Conservation (phyloP, 768 basidiomycete species). For the Strobilomyces dryophilus region DNA sequence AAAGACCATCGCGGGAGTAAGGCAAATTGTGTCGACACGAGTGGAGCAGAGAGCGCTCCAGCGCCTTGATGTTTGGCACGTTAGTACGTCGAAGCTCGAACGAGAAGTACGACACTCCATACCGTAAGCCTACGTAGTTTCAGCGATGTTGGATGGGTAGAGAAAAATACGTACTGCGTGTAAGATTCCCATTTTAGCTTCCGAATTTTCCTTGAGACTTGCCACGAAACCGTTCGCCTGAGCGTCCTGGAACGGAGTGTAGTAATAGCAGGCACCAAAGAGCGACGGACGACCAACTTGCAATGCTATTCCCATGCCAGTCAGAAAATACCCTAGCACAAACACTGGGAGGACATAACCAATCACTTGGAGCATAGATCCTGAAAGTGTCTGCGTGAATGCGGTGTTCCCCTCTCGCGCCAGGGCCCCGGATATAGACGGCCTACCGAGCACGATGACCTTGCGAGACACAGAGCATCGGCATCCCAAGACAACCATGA, state of each 20-base stretch:
- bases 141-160: background rate
- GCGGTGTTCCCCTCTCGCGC: no score
- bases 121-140: conserved; percentile 31
- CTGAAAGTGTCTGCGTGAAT: conserved; percentile 6
- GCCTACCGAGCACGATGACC: conserved; percentile 28
- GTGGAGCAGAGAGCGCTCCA: conserved; percentile 65
- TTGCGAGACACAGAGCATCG: background rate
- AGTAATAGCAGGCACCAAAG: background rate
- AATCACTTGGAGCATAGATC: conserved; percentile 27
- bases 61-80: conserved; percentile 38
- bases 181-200: conserved; percentile 38
- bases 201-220: conserved; percentile 35
- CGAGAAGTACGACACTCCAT: background rate
- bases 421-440: background rate
- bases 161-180: conserved; percentile 33
- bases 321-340: conserved; percentile 38
- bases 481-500: background rate
- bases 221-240: conserved; percentile 46
- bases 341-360: conserved; percentile 40
- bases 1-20: conserved; percentile 66
- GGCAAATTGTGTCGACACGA: conserved; percentile 80
- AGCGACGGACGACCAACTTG: conserved; percentile 34
- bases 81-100: conserved; percentile 4
- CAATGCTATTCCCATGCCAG: conserved; percentile 36
- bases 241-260: conserved; percentile 33